phyloP scores from a whole-genome alignment of 2,329 filamentous ascomycete genomes.

The Microsporum audouinii region DNA sequence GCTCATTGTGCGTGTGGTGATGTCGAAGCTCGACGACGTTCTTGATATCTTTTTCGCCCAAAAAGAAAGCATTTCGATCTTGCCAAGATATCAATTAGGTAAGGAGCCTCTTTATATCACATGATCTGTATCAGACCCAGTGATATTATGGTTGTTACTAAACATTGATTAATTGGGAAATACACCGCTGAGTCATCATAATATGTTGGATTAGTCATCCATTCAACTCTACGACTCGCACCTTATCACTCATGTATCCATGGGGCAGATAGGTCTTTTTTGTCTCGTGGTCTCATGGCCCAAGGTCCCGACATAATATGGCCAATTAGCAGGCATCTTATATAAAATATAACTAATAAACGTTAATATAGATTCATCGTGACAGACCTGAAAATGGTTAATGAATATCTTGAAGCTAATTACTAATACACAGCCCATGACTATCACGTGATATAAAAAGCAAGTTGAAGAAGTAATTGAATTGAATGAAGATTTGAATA shows the following conservation, averaged over 20 bases:
- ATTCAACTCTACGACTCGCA: too few species aligned
- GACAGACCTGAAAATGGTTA: too few species aligned
- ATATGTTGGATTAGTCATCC: too few species aligned
- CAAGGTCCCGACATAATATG: too few species aligned
- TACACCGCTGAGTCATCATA: too few species aligned
- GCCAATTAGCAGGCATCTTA: too few species aligned
- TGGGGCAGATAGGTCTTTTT: too few species aligned
- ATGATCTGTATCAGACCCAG: background rate
- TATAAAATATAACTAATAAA: too few species aligned
- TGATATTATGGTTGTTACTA: background rate
- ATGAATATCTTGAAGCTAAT: background rate
- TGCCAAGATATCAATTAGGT: background rate
- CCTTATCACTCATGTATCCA: too few species aligned
- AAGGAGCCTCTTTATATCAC: background rate
- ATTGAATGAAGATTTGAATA: background rate
- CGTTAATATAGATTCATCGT: too few species aligned
- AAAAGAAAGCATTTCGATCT: background rate
- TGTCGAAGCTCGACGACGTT: background rate
- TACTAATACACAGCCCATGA: background rate
- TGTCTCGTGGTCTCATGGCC: too few species aligned
- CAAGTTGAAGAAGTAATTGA: background rate
- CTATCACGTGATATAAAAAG: background rate
- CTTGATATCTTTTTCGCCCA: background rate
- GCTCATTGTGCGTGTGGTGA: constrained; percentile 1
- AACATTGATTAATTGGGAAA: background rate